Conservation (phyloP, 31 red algal species). For the Porphyra umbilicalis region DNA sequence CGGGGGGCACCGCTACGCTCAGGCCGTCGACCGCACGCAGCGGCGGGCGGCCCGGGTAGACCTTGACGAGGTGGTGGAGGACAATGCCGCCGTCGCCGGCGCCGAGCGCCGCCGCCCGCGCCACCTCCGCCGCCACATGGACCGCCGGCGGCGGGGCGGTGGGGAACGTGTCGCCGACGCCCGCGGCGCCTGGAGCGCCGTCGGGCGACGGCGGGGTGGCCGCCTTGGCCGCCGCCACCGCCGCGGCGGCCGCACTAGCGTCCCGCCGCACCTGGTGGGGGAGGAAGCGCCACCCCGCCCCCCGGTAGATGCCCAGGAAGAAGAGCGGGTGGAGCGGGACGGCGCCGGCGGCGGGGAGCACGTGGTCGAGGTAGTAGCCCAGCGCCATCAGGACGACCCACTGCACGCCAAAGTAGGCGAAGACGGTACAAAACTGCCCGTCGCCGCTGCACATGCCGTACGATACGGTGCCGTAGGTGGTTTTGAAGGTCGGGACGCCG, state of each 20-base stretch:
- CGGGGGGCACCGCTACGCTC: slow-evolving; percentile 37
- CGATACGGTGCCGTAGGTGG: slow-evolving; percentile 18
- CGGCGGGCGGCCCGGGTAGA: slow-evolving; percentile 58
- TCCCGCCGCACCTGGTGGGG: too few relatives aligned
- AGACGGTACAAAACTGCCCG: slow-evolving; percentile 54
- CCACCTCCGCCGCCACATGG: slow-evolving; percentile 31
- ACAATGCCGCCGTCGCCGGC: slow-evolving; percentile 43
- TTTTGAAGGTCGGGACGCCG: slow-evolving; percentile 30
- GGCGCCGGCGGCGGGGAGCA: slow-evolving; percentile 32
- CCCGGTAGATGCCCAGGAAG: slow-evolving; percentile 38
- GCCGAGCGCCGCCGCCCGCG: slow-evolving; percentile 11
- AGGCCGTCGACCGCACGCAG: slow-evolving; percentile 54
- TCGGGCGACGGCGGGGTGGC: neutral
- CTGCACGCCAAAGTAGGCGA: slow-evolving; percentile 46
- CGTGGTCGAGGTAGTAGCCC: slow-evolving; percentile 67
- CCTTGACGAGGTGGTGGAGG: slow-evolving; percentile 40
- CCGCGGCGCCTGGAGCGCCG: too few relatives aligned
- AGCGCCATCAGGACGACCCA: slow-evolving; percentile 39
- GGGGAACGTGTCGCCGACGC: neutral
- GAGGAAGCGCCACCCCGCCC: neutral
- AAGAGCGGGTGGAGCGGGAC: slow-evolving; percentile 66
- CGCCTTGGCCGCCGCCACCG: neutral
- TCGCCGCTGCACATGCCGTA: slow-evolving; percentile 66
- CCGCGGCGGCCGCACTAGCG: neutral
- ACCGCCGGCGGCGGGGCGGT: neutral